These are phyloP conservation scores for Euptelea pleiosperma DNA, from an alignment of 164 flowering plant genomes.

Conservation along the genomic window DNA sequence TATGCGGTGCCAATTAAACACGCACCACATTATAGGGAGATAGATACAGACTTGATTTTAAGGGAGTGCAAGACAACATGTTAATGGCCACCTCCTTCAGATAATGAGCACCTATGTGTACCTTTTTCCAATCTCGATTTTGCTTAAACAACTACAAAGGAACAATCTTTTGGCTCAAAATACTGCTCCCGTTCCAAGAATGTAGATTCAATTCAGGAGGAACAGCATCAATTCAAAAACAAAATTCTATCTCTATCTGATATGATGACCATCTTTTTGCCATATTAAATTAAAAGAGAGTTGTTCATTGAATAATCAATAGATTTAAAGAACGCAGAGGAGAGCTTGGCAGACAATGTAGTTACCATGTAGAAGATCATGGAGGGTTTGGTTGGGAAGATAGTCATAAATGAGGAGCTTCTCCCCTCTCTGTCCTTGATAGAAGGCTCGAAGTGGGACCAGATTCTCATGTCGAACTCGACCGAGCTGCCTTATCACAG, in stretches of 20 bases:
- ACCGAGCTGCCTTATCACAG: conserved; percentile 81
- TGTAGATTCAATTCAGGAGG: too few species aligned
- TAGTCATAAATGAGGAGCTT: conserved; percentile 95
- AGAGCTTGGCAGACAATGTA: not conserved
- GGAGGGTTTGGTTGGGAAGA: conserved; percentile 61
- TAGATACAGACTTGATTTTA: not conserved
- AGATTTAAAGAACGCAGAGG: not conserved
- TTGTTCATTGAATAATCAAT: conserved; percentile 6
- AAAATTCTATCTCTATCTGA: too few species aligned
- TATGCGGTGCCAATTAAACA: not conserved
- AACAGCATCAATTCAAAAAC: too few species aligned
- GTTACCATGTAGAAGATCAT: conserved; percentile 85
- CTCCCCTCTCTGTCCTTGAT: conserved; percentile 98
- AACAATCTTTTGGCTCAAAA: too few species aligned
- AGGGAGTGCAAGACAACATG: not conserved
- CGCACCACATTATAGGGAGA: not conserved
- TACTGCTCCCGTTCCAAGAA: too few species aligned
- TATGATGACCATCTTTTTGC: too few species aligned
- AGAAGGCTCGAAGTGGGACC: conserved; percentile 90
- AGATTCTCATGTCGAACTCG: conserved; percentile 84
- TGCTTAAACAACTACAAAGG: too few species aligned
- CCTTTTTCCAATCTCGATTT: too few species aligned
- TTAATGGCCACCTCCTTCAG: too few species aligned
- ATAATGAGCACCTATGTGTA: too few species aligned
- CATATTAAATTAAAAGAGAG: too few species aligned